Conservation (phyloP, 768 basidiomycete species). For the Clavaria fumosa region DNA sequence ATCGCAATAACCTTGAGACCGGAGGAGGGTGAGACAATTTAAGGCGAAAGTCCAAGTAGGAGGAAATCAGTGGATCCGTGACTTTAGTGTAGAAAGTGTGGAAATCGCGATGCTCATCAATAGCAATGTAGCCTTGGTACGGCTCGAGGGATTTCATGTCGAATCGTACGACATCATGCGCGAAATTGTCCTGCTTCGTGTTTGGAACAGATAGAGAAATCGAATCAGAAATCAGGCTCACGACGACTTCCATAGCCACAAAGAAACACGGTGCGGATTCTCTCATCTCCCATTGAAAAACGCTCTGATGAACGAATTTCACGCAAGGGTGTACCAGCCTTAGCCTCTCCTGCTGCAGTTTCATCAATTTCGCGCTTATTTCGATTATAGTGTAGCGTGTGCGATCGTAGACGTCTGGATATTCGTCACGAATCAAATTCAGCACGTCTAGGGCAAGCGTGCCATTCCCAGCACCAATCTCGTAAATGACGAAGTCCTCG, state of each 20-base stretch:
- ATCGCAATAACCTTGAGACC: constrained; percentile 37
- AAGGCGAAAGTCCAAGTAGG: constrained; percentile 58
- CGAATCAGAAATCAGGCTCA: constrained; percentile 26
- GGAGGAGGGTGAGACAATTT: constrained; percentile 43
- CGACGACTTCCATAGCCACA: constrained; percentile 88
- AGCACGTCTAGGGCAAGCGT: constrained; percentile 85
- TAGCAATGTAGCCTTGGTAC: constrained; percentile 66
- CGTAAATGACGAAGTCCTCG: constrained; percentile 90
- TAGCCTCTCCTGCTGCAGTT: constrained; percentile 56
- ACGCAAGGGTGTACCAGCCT: constrained; percentile 48
- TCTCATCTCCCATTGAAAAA: constrained; percentile 69
- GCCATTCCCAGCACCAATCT: constrained; percentile 96
- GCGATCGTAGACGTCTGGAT: constrained; percentile 87
- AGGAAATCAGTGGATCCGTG: constrained; percentile 68
- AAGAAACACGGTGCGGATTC: constrained; percentile 84
- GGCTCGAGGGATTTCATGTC: constrained; percentile 67
- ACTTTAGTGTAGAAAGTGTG: constrained; percentile 69
- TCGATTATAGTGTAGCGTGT: constrained; percentile 92
- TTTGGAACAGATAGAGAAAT: constrained; percentile 2
- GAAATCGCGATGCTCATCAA: constrained; percentile 73
- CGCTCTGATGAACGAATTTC: constrained; percentile 55
- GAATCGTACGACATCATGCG: constrained; percentile 90
- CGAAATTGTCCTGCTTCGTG: constrained; percentile 71
- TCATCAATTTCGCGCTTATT: constrained; percentile 69
- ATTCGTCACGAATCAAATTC: constrained; percentile 54